A percentile compares a stretch with the other conserved stretches of the same genome.
These are phyloP conservation scores for Paxillus ammoniavirescens DNA, from an alignment of 768 basidiomycete species.

Conservation along the genomic window DNA sequence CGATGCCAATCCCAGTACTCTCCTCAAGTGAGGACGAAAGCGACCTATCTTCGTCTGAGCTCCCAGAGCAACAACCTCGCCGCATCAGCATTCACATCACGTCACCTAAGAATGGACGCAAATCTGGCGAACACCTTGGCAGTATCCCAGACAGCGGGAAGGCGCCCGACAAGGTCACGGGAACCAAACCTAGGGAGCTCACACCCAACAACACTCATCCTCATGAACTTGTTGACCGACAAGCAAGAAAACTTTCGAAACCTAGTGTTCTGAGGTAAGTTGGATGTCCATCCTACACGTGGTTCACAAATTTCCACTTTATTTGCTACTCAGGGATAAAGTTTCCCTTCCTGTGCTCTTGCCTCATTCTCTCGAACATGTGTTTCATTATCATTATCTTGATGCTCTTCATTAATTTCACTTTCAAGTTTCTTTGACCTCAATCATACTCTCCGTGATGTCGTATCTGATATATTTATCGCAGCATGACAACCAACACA, in stretches of 20 bases:
- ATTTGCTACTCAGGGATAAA: background rate
- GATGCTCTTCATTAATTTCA: background rate
- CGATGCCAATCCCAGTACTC: background rate
- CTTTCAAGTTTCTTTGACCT: background rate
- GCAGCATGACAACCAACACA: background rate
- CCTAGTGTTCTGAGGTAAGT: constrained; percentile 14
- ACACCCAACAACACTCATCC: background rate
- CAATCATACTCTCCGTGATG: background rate
- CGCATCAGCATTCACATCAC: constrained; percentile 8
- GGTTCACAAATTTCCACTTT: background rate
- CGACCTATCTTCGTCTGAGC: constrained; percentile 21
- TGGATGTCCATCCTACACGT: background rate
- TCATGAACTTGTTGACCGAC: background rate
- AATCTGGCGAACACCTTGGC: constrained; percentile 1
- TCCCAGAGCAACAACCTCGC: background rate
- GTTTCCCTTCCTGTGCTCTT: background rate
- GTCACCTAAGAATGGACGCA: background rate
- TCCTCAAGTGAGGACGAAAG: constrained; percentile 21
- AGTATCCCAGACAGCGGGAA: background rate
- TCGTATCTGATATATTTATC: background rate
- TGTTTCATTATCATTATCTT: background rate
- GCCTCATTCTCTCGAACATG: background rate
- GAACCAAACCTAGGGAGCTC: background rate
- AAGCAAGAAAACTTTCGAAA: constrained; percentile 3
- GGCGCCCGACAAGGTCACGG: background rate